Conservation (phyloP, 2,329 filamentous ascomycete species). For the Cercospora zeina region DNA sequence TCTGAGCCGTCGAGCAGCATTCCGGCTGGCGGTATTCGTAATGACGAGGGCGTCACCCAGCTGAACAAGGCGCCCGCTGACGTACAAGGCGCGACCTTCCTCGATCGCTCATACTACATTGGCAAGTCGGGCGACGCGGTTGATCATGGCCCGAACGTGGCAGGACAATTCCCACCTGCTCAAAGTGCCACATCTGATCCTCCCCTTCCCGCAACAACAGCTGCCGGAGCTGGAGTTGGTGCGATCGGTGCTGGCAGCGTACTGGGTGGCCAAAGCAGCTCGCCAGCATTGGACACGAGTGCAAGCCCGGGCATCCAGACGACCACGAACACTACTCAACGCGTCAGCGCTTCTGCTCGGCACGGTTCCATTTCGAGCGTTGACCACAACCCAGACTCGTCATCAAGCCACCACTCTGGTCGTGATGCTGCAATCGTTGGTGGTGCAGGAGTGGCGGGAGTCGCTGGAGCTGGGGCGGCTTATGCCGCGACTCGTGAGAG, state of each 20-base stretch:
- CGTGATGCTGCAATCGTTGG: constrained; percentile 39
- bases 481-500: constrained; percentile 18
- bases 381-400: not conserved
- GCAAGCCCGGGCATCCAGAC: not conserved
- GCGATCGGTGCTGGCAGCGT: not conserved
- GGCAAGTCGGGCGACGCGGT: constrained; percentile 14
- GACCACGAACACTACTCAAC: not conserved
- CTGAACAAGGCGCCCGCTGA: constrained; percentile 27
- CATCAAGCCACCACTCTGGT: constrained; percentile 31
- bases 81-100: constrained; percentile 33
- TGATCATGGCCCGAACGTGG: constrained; percentile 35
- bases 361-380: constrained; percentile 31
- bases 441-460: constrained; percentile 35
- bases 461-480: constrained; percentile 35
- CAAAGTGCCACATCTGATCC: constrained; percentile 13
- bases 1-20: constrained; percentile 10
- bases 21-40: constrained; percentile 18
- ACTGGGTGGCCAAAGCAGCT: not conserved
- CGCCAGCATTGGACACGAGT: not conserved
- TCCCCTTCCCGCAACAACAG: not conserved
- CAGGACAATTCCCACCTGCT: constrained; percentile 38
- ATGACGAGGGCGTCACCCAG: constrained; percentile 16
- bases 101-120: constrained; percentile 32
- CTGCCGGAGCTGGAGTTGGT: not conserved
- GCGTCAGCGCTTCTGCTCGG: constrained; percentile 23